Evolutionary conservation across 2,329 filamentous ascomycete genomes (phyloP).

Genomic region (Gaeumannomyces sp.): DNA sequence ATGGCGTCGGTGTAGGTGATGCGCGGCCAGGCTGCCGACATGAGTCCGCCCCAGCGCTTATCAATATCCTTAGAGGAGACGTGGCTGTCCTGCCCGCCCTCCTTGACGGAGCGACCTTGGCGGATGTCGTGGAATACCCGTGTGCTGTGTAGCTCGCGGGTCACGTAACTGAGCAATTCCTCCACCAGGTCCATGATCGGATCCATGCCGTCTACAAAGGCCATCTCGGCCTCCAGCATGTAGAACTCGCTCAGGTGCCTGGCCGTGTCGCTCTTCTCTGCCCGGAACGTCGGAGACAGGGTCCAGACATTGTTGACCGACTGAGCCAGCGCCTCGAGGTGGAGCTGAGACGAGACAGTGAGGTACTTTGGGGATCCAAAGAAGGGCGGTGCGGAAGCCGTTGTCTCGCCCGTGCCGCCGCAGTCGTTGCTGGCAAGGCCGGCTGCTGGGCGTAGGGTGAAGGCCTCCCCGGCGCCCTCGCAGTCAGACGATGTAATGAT

Average conservation of each 20-base stretch:
- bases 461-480: constrained; percentile 93
- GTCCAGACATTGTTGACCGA: constrained; percentile 90
- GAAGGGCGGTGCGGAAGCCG: constrained; percentile 45
- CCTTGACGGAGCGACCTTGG: constrained; percentile 26
- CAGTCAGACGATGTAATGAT: constrained; percentile 96
- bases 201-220: constrained; percentile 65
- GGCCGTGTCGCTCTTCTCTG: constrained; percentile 87
- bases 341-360: constrained; percentile 90
- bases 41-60: constrained; percentile 67
- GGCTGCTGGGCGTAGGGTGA: constrained; percentile 53
- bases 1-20: constrained; percentile 81
- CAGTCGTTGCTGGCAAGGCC: constrained; percentile 10
- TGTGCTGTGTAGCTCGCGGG: constrained; percentile 31
- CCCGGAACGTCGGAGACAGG: constrained; percentile 86
- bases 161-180: constrained; percentile 59
- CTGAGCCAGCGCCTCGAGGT: constrained; percentile 86
- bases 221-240: constrained; percentile 91
- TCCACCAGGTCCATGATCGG: constrained; percentile 77
- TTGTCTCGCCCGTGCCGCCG: constrained; percentile 21
- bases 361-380: constrained; percentile 88
- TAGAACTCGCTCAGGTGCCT: constrained; percentile 97
- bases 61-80: constrained; percentile 47
- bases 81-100: constrained; percentile 37
- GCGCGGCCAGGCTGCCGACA: constrained; percentile 60
- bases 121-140: constrained; percentile 40